phyloP scores from a whole-genome alignment of 2,329 filamentous ascomycete genomes.

The Sclerotinia subarctica region DNA sequence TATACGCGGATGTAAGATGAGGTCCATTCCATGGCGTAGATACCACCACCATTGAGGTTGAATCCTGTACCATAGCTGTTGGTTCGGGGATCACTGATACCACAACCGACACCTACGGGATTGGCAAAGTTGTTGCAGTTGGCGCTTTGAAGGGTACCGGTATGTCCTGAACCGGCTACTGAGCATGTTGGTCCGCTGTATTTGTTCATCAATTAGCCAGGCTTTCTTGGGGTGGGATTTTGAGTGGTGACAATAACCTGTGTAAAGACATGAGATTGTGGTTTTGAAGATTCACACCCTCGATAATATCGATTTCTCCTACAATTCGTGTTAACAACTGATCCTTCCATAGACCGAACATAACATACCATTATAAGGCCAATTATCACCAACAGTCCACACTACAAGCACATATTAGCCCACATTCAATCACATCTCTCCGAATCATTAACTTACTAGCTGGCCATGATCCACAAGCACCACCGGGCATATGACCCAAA shows the following conservation, averaged over 20 bases:
- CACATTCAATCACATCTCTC: constrained; percentile 38
- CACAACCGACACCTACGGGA: constrained; percentile 11
- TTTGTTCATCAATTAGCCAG: background rate
- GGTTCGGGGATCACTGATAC: constrained; percentile 26
- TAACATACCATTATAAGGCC: constrained; percentile 22
- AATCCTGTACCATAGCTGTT: constrained; percentile 58
- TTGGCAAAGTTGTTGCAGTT: constrained; percentile 12
- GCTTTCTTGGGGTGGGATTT: rapidly evolving
- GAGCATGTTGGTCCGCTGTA: constrained; percentile 2
- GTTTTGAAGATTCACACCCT: background rate
- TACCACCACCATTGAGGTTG: constrained; percentile 60
- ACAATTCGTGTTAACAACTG: background rate
- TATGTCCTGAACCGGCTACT: background rate
- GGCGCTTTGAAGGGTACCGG: background rate
- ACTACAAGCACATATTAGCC: background rate
- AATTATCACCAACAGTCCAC: constrained; percentile 16
- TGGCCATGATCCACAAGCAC: constrained; percentile 71
- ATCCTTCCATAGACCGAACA: rapidly evolving
- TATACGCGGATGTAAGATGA: constrained; percentile 64
- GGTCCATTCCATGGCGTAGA: constrained; percentile 70
- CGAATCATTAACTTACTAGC: constrained; percentile 67
- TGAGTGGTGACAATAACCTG: background rate
- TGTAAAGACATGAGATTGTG: constrained; percentile 16
- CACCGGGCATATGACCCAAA: constrained; percentile 61
- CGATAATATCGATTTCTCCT: constrained; percentile 18